phyloP scores from a whole-genome alignment of 176 grass and related monocot genomes.

The Avena sativa region DNA sequence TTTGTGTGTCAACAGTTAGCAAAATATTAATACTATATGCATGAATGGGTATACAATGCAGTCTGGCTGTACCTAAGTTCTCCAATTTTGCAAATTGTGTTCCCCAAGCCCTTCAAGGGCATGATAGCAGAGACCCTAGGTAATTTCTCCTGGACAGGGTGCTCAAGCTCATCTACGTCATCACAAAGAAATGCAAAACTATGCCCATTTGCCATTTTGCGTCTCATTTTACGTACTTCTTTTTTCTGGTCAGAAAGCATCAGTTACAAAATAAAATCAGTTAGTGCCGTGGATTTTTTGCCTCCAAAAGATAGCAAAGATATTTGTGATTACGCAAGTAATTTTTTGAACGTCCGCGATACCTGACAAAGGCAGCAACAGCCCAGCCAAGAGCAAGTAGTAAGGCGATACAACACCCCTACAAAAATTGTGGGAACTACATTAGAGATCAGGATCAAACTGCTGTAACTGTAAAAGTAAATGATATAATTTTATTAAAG shows the following conservation, averaged over 20 bases:
- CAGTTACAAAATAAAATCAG: constrained; percentile 41
- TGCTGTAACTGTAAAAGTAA: constrained; percentile 14
- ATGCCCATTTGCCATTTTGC: constrained; percentile 63
- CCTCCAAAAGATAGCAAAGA: not conserved
- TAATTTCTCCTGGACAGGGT: constrained; percentile 83
- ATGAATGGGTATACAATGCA: constrained; percentile 5
- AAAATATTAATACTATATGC: constrained; percentile 28
- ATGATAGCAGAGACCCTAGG: constrained; percentile 93
- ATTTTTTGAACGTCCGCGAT: constrained; percentile 24
- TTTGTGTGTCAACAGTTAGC: constrained; percentile 36
- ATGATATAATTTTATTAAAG: too few relatives aligned
- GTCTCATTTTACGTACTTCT: constrained; percentile 59
- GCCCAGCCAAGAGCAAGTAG: constrained; percentile 84
- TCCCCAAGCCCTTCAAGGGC: constrained; percentile 98
- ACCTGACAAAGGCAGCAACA: constrained; percentile 87
- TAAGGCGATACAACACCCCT: constrained; percentile 93
- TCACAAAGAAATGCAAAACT: constrained; percentile 95
- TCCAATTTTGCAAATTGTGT: constrained; percentile 99
- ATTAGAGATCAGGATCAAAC: constrained; percentile 31
- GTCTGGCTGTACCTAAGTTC: constrained; percentile 69
- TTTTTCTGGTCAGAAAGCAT: constrained; percentile 58
- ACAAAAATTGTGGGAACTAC: constrained; percentile 28
- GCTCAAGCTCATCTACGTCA: constrained; percentile 92
- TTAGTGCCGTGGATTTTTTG: not conserved
- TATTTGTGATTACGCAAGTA: constrained; percentile 16